Base-by-base conservation (phyloP, 306 rosid species). In the Potentilla sterilis region DNA sequence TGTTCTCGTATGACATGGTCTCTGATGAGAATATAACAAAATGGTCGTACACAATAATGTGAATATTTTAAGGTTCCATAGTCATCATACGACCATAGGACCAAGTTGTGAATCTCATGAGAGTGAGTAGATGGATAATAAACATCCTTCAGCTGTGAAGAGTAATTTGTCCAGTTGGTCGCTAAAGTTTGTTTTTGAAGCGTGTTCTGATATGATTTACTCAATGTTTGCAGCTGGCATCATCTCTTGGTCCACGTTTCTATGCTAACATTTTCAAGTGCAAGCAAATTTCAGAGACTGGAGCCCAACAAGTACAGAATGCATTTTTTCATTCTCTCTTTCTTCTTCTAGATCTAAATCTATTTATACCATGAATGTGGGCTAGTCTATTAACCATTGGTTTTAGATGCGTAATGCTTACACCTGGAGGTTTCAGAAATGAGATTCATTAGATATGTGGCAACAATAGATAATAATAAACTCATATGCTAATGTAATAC, bases 281-380 rank as follows among this genome's bases (percentile, higher is more conserved):
- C 93, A 95, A 92, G 92, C 99, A 95, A 47, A 92, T 95, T 90
- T 95, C 99, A 77, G 99, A 95, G 92, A 95, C 99, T 62, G 99
- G 99, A 79, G 97, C 99, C 28, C 97, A 95, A 84, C 99, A 95
- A 86, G 99, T 95, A 87, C 46, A 77, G 57, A 49, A 47, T 7
- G 43, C 73, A 5, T 32, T 74, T 48, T 76, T 76, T 18, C 37
- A 48, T 72, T 80, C 19, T 55, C 57, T 32, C 32, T 77, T 73
- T 54, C 37, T 54, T 41, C 43, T 7, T 28, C 28, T 52, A 67
- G 44, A 76, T 34, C 67, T 22, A 24, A 41, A 8, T 14, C 24
- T 41, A 38, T 72, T 57, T 40, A 4, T 4, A 57, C 41, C 24
- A 73, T 32, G 41, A n/a, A 73, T 9, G 76, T 55, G 44, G 18